Evolutionary conservation across 2,329 filamentous ascomycete genomes (phyloP), one percentile per base, ranked within the genome.

Genomic region (Colletotrichum musae): DNA sequence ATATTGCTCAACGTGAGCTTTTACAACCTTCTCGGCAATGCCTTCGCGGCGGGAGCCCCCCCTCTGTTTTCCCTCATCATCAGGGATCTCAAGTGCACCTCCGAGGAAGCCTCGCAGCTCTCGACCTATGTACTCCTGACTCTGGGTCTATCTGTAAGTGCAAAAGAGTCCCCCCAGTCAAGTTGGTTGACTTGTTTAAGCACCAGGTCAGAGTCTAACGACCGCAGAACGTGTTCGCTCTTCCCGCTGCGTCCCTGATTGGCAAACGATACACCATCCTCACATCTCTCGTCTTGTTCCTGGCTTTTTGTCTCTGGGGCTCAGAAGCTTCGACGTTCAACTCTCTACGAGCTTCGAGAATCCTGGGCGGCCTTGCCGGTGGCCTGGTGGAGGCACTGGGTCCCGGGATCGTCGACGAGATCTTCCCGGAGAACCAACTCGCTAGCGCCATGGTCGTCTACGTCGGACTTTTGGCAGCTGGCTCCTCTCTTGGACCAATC

Each of bases 371-470:
- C 10, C 59, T 73, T 12, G 53, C 64, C 18, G 73, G 58, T 28
- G 72, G 71, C 16, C 56, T 71, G 4, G 57, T 73, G 28, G 71
- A 74, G 58, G 70, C 73, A 15, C 39, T 73, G 10, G 72, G 71
- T 7, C 73, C 73, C 9, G 61, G 64, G 26, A 70, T 74, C 12
- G 72, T 74, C 26, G 58, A 48, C 6, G 72, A 73, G 26, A 67
- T 32, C 3, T 74, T 73, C 18, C 72, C 56, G 64, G 48, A 71
- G 58, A 45, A 68, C 15, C 68, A 74, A 47, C 47, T 71, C 1
- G 68, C 73, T 7, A 62, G 63, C n/a, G 70, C 72, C n/a, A 74
- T 79, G 75, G 45, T 74, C 67, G 58, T 75, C 73, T 45, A 63
- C 15, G 67, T 71, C 47, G 60, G 68, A 63, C 12, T 75, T 67